Conservation (phyloP, 2,329 filamentous ascomycete species). For the Lecanicillium sp. region DNA sequence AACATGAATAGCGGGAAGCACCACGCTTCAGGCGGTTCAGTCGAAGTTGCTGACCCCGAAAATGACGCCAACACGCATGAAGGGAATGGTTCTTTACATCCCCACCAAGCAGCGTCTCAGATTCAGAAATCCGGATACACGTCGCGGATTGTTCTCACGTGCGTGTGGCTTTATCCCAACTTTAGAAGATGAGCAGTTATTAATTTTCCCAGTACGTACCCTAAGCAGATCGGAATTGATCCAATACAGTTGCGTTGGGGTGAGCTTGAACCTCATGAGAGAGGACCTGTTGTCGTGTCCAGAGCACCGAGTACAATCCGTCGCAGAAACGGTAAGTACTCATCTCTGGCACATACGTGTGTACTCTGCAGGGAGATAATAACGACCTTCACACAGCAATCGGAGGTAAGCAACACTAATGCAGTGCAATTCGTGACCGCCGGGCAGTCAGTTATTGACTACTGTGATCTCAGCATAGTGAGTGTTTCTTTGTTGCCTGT, state of each 20-base stretch:
- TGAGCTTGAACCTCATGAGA: constrained; percentile 59
- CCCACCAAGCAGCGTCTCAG: constrained; percentile 20
- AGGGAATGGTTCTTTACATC: neutral
- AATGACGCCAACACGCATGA: neutral
- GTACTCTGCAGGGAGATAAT: too few relatives aligned
- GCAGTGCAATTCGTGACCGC: too few relatives aligned
- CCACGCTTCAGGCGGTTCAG: too few relatives aligned
- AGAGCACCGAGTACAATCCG: constrained; percentile 67
- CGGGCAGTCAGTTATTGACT: too few relatives aligned
- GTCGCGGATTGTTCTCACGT: constrained; percentile 49
- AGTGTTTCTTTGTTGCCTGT: constrained; percentile 10
- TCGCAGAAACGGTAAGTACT: constrained; percentile 63
- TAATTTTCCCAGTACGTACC: constrained; percentile 57
- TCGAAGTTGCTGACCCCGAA: neutral
- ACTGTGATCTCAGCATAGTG: constrained; percentile 24
- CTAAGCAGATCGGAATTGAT: constrained; percentile 87
- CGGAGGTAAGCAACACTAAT: too few relatives aligned
- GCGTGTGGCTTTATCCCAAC: neutral
- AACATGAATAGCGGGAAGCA: too few relatives aligned
- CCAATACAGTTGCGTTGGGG: constrained; percentile 89
- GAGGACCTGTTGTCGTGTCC: constrained; percentile 85
- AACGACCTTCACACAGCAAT: constrained; percentile 31
- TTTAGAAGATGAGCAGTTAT: neutral
- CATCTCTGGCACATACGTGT: neutral
- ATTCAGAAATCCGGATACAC: constrained; percentile 37